These are phyloP conservation scores for Aspergillus texensis DNA, from an alignment of 2,329 filamentous ascomycete species.

Conservation along the genomic window DNA sequence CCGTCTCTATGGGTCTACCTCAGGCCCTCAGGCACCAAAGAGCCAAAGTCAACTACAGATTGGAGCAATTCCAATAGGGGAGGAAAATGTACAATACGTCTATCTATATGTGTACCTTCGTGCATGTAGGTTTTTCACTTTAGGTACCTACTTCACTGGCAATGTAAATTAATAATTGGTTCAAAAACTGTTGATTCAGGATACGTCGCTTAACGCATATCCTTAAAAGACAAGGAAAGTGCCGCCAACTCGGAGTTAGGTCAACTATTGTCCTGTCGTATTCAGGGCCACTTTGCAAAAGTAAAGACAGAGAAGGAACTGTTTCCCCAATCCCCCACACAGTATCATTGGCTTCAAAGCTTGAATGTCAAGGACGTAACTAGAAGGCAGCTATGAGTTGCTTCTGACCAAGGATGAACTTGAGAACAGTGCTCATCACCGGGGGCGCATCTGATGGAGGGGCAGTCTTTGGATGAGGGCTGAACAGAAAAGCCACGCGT, in stretches of 20 bases:
- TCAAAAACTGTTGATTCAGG: neutral
- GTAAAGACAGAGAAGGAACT: neutral
- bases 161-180: neutral
- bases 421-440: conserved; percentile 36
- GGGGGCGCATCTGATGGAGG: conserved; percentile 30
- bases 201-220: neutral
- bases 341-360: neutral
- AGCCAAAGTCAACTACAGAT: neutral
- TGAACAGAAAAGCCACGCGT: conserved; percentile 34
- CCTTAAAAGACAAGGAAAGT: neutral
- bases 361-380: neutral
- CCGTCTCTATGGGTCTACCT: neutral
- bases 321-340: neutral
- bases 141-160: neutral
- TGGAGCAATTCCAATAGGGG: no score
- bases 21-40: neutral
- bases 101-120: no score
- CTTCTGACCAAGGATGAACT: conserved; percentile 26
- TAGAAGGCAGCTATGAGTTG: neutral
- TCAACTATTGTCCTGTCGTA: neutral
- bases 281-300: neutral
- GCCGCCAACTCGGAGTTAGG: neutral
- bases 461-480: conserved; percentile 34
- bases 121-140: neutral
- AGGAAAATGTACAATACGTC: no score